Evolutionary conservation across 2,329 filamentous ascomycete species (phyloP), one percentile per base, ranked within the genome.

Genomic region (Aspergillus tubingensis): DNA sequence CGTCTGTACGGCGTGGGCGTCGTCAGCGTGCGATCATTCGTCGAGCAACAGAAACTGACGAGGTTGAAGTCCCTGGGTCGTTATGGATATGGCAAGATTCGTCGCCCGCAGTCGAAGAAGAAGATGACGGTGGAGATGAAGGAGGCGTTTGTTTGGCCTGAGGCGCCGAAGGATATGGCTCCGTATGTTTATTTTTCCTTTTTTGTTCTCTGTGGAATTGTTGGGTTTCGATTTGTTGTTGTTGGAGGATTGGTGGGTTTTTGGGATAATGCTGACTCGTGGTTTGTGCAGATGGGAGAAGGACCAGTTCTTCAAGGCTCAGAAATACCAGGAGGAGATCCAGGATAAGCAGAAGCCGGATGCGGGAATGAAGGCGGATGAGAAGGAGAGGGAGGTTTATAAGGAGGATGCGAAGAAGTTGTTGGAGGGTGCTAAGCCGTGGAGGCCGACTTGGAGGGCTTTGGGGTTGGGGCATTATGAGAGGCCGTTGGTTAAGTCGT

Each of bases 91-190:
- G 82, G 84, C 62, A 83, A 83, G 63, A 87, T 86, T 82, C 88
- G 87, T 76, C 86, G 94, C 23, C 90, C 91, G 25, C 82, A 85
- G 65, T 81, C 87, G 53, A 84, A 88, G 71, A 99, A 99, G 85
- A 90, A 88, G 77, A 99, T 99, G 95, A 96, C 90, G 44, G 91
- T 96, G 48, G 91, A 97, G 82, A 85, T 99, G 80, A 86, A 84
- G 63, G 81, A 88, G 80, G 91, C 93, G 4, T 99, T 99, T 80
- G 87, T 91, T 59, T 98, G 91, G 90, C 95, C 95, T 1, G 84
- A 87, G 65, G 76, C 81, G 66, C 90, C 91, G 4, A 77, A 82
- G 65, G 83, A 89, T 73, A 80, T 85, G 63, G 74, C 82, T 59
- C 77, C 81, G 74, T 92, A 80, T 60, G 83, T 81, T 25, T 25